Percentiles rank a stretch among this genome's conserved stretches.
These are phyloP conservation scores for Gossypium davidsonii DNA, from an alignment of 441 rosid species.

Conservation along the genomic window DNA sequence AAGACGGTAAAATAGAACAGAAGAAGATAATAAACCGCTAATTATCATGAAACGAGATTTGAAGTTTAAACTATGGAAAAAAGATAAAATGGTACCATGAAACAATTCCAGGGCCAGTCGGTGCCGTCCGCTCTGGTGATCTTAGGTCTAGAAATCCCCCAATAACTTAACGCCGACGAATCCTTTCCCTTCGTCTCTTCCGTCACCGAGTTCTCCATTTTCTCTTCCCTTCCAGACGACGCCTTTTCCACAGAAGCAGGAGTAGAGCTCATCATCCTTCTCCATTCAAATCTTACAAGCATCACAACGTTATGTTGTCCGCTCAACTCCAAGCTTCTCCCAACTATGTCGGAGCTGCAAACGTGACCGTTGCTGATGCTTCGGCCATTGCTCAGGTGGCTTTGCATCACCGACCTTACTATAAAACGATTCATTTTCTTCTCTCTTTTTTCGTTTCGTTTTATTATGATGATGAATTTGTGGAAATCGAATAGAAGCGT, in stretches of 20 bases:
- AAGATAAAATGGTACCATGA: constrained; percentile 27
- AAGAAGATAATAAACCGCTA: background rate
- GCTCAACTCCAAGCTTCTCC: background rate
- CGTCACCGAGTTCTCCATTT: background rate
- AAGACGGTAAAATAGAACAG: background rate
- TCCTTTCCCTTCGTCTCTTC: constrained; percentile 16
- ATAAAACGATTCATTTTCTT: constrained; percentile 23
- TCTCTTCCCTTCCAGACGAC: constrained; percentile 11
- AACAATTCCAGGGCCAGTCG: constrained; percentile 57
- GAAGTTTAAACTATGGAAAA: background rate
- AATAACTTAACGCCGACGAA: constrained; percentile 28
- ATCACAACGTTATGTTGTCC: background rate
- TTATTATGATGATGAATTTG: background rate
- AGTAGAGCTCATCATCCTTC: constrained; percentile 32
- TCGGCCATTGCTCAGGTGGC: constrained; percentile 13
- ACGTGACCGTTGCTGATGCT: background rate
- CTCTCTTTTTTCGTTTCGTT: too few species aligned
- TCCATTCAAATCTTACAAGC: constrained; percentile 14
- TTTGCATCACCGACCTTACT: constrained; percentile 23
- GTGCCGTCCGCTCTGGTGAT: constrained; percentile 40
- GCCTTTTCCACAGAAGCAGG: constrained; percentile 7
- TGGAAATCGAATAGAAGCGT: background rate
- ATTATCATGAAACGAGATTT: background rate
- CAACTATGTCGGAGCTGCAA: background rate
- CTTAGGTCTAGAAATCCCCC: constrained; percentile 48